Evolutionary conservation across 73 alveolate genomes (phyloP).

Genomic region (Halteria grandinella): DNA sequence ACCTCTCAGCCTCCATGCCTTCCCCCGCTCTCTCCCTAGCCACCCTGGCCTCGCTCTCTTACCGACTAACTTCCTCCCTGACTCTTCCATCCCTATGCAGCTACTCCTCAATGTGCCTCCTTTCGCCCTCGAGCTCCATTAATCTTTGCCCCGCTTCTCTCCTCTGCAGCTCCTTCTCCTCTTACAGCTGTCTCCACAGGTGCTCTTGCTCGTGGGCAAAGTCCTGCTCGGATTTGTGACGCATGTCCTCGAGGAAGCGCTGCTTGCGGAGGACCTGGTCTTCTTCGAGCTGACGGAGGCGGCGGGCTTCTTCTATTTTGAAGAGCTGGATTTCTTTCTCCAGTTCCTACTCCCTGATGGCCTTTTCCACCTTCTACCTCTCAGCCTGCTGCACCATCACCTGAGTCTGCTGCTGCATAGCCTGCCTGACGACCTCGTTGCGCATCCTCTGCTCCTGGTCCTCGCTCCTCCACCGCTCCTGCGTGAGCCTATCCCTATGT

Average conservation of each 20-base stretch:
- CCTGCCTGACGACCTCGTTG: constrained; percentile 43
- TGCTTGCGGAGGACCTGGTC: constrained; percentile 57
- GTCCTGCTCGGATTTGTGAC: neutral
- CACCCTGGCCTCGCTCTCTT: too few species aligned
- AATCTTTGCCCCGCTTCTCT: constrained; percentile 33
- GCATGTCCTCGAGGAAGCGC: constrained; percentile 30
- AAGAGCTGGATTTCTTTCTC: constrained; percentile 49
- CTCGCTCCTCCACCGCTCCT: constrained; percentile 69
- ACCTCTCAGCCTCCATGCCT: too few species aligned
- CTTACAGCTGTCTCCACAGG: constrained; percentile 26
- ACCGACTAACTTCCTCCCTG: too few species aligned
- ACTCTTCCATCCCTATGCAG: constrained; percentile 2
- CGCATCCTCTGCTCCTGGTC: constrained; percentile 62
- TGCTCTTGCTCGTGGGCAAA: constrained; percentile 24
- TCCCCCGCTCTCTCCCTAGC: too few species aligned
- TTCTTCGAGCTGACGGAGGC: constrained; percentile 61
- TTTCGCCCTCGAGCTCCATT: constrained; percentile 42
- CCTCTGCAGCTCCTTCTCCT: constrained; percentile 37
- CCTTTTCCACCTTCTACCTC: constrained; percentile 47
- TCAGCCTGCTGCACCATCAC: constrained; percentile 22
- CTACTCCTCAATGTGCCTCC: neutral
- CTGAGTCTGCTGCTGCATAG: constrained; percentile 27
- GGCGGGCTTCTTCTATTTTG: constrained; percentile 63
- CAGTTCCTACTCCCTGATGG: constrained; percentile 48
- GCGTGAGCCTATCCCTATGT: constrained; percentile 42